Evolutionary conservation across 2,329 filamentous ascomycete species (phyloP), one percentile per base, ranked within the genome.

Genomic region (Tolypocladium inflatum): DNA sequence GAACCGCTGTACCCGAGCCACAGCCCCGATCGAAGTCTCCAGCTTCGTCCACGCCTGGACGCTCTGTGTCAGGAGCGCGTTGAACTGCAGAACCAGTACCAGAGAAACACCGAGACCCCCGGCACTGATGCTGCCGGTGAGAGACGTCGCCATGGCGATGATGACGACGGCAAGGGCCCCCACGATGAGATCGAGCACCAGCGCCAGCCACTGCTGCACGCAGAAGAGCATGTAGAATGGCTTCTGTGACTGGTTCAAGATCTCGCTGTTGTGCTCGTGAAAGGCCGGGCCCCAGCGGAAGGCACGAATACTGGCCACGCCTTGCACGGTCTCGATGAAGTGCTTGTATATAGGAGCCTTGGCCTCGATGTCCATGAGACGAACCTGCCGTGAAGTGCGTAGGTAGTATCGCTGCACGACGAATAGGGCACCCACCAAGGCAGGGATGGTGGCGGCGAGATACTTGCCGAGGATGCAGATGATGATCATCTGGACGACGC

Each of bases 191-290:
- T 81, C 77, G 6, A 81, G 64, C 1, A 78, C 76, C 4, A 82
- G 65, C 0, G 69, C 73, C 1, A 81, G 67, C 78, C 79, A 82
- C 23, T 74, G 69, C 61, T 81, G 79, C 15, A 81, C 75, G 21
- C 74, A 74, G 55, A 72, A 76, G 15, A 80, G 71, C 10, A 80
- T 67, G 58, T 82, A 70, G 9, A 62, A 66, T 0, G 67, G 68
- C 23, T 61, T 56, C 48, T 71, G 69, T 0, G 65, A 70, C 3
- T 56, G 53, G 55, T 63, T 78, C 7, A 82, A 69, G 51, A 62
- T 51, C 38, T 41, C 52, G 23, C 39, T 43, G 35, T 63, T 60
- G 7, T 61, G 61, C 10, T 60, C 48, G 9, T 58, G 56, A 26
- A 63, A 68, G 2, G 61, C 37, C 0, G 15, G 33, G 23, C 60